Evolutionary conservation across 176 grass and related monocot genomes (phyloP), one percentile per base, ranked within the genome.

Genomic region (Oryza longistaminata): DNA sequence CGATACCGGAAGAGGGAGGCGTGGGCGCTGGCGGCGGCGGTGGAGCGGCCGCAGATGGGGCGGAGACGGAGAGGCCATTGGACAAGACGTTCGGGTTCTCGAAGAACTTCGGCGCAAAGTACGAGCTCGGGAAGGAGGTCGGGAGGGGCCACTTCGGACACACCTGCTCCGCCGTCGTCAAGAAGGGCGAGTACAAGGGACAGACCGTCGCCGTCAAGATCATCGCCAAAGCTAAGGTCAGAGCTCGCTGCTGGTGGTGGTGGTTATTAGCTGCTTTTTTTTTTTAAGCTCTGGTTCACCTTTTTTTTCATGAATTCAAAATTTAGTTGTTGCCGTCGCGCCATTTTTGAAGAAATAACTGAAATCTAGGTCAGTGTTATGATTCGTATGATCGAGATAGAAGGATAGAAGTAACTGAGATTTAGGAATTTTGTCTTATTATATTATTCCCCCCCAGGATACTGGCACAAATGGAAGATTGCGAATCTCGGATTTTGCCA

Each of bases 111-210:
- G 96, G 93, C 53, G 91, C 96, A 60, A 99, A 94, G 82, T 99
- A 94, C 43, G 96, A 99, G 75, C 88, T 96, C 49, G 96, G 93
- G 75, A 99, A 99, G 93, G 96, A 99, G 91, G 91, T 99, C 6
- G 96, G 96, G 17, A 90, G 96, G 78, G 96, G 96, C 0, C 96
- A 99, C 87, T 99, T 99, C 67, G 96, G 96, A 0, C 96, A 99
- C 81, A 99, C 96, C 22, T 99, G 96, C 88, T 94, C 88, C 0
- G 93, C 83, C 17, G 91, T 86, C 22, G 90, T 92, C 1, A 99
- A 94, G 82, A 99, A 94, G 88, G 93, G 96, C 73, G 96, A 99
- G 50, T 84, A 62, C 78, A 99, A 94, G 87, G 96, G 96, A 3
- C 93, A 99, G 7, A 78, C 78, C 33, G 86, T 96, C 50, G 96